Conservation (phyloP, 2,329 filamentous ascomycete species). For the Hypoxylon sp. region DNA sequence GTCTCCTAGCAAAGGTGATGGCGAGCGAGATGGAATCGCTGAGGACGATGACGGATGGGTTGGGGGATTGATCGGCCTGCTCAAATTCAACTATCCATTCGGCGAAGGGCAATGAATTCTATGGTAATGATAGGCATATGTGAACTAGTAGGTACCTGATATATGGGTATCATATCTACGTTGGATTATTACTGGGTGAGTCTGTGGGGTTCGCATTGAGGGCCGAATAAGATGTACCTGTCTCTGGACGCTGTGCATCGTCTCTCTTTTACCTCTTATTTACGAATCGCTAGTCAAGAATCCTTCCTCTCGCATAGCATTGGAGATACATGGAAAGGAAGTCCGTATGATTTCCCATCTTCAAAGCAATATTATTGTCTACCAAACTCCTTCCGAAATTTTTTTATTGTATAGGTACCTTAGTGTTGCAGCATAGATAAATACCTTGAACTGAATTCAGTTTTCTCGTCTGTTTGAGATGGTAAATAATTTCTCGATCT, state of each 20-base stretch:
- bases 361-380: not conserved
- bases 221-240: not conserved
- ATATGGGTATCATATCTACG: not conserved
- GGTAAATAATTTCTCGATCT: not conserved
- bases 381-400: not conserved
- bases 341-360: not conserved
- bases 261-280: not conserved
- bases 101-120: conserved; percentile 60
- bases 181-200: not conserved
- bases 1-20: conserved; percentile 60
- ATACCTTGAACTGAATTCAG: not conserved
- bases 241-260: not conserved
- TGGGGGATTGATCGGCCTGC: conserved; percentile 87
- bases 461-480: not conserved
- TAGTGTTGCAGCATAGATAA: not conserved
- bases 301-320: not conserved
- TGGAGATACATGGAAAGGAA: conserved; percentile 1
- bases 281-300: no score
- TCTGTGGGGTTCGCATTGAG: not conserved
- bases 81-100: conserved; percentile 99
- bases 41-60: conserved; percentile 95
- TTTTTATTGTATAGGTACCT: not conserved
- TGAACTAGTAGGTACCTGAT: not conserved
- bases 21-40: conserved; percentile 54
- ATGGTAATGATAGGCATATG: not conserved